A percentile compares a stretch with the other conserved stretches of the same genome.
These are phyloP conservation scores for Penicillium macrosclerotiorum DNA, from an alignment of 495 filamentous ascomycete genomes.

Conservation along the genomic window DNA sequence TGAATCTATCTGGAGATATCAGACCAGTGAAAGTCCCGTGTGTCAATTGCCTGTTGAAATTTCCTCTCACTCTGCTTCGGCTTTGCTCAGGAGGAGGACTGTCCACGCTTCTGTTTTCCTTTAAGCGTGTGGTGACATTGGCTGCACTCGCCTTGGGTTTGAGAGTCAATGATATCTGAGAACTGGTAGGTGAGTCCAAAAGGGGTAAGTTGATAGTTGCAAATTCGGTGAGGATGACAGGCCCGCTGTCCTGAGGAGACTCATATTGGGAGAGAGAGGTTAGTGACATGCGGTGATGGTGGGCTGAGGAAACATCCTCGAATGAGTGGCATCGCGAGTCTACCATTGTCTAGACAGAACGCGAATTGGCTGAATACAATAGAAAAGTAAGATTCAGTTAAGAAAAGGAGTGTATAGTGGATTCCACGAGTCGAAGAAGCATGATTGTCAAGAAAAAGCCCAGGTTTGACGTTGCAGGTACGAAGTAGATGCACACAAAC, in stretches of 20 bases:
- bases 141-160: neutral
- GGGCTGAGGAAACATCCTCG: constrained; percentile 15
- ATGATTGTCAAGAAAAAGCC: neutral
- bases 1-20: constrained; percentile 64
- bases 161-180: constrained; percentile 11
- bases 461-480: constrained; percentile 1
- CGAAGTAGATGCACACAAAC: neutral
- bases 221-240: constrained; percentile 18
- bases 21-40: constrained; percentile 15
- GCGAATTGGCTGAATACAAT: neutral
- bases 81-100: constrained; percentile 13
- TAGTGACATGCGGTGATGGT: constrained; percentile 9
- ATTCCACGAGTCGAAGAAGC: neutral
- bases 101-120: constrained; percentile 10
- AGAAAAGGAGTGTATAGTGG: constrained; percentile 22
- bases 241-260: constrained; percentile 7
- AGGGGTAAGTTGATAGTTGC: constrained; percentile 18
- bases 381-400: neutral
- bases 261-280: constrained; percentile 12
- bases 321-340: constrained; percentile 27
- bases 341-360: constrained; percentile 18
- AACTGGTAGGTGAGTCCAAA: constrained; percentile 13
- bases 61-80: constrained; percentile 11
- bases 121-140: neutral
- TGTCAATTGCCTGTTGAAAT: neutral